Evolutionary conservation across 805 yeast genomes (phyloP).

Genomic region (Pichia scutulata): DNA sequence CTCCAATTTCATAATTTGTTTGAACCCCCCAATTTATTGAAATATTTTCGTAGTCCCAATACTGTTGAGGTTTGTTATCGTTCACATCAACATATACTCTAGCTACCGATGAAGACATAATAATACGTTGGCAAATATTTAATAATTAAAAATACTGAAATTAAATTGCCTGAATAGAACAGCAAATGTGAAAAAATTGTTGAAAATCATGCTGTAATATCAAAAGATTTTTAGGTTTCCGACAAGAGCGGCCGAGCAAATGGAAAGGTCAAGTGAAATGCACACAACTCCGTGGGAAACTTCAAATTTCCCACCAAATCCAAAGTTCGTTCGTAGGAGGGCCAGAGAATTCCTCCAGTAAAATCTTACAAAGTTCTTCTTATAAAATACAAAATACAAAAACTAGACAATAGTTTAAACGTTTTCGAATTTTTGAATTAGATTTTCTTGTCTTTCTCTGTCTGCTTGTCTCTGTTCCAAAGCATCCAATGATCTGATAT

Average conservation of each 20-base stretch:
- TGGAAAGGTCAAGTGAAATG: too few species aligned
- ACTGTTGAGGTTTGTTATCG: conserved; percentile 55
- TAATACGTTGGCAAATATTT: too few species aligned
- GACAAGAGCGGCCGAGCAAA: neutral
- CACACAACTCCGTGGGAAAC: neutral
- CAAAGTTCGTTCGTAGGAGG: neutral
- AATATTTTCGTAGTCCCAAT: conserved; percentile 81
- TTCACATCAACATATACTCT: conserved; percentile 74
- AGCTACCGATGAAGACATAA: conserved; percentile 16
- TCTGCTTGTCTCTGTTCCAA: conserved; percentile 32
- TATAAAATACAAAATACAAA: neutral
- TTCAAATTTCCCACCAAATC: neutral
- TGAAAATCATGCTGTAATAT: neutral
- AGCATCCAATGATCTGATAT: conserved; percentile 42
- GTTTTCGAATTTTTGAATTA: conserved; percentile 32
- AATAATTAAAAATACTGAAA: too few species aligned
- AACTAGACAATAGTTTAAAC: conserved; percentile 10
- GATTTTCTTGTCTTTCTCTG: conserved; percentile 32
- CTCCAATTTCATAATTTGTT: conserved; percentile 54
- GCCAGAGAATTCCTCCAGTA: too few species aligned
- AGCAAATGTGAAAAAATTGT: neutral
- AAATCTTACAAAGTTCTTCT: neutral
- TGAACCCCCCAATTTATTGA: conserved; percentile 55
- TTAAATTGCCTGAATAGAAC: too few species aligned
- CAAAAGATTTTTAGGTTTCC: neutral